Percentiles rank a stretch among this genome's conserved stretches.
Evolutionary conservation across 208 protist species (phyloP).

Genomic region (Naegleria fowleri): DNA sequence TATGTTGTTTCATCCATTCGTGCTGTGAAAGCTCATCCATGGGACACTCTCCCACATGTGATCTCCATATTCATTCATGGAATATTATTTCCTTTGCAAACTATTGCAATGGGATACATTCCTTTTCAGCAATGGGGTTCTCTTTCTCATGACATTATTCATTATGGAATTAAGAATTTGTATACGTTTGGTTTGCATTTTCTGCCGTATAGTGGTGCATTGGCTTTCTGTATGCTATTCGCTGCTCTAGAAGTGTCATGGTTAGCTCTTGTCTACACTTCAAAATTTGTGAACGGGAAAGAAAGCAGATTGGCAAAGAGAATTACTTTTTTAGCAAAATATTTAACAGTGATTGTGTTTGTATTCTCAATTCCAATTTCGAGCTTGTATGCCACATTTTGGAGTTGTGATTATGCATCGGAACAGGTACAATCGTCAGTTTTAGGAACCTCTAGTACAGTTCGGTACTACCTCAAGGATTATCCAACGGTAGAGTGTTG

Average conservation of each 20-base stretch:
- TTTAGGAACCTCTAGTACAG: neutral
- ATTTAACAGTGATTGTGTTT: neutral
- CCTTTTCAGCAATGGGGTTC: neutral
- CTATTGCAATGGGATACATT: neutral
- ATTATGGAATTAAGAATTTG: neutral
- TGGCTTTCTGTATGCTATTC: neutral
- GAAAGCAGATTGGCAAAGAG: neutral
- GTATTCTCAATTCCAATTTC: neutral
- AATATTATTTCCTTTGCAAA: neutral
- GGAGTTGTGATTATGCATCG: neutral
- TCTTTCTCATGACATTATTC: neutral
- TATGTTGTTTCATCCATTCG: neutral
- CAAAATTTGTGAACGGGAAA: neutral
- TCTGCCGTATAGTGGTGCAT: neutral
- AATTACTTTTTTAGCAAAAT: neutral
- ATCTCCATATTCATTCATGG: neutral
- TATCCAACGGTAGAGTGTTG: neutral
- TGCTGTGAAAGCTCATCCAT: neutral
- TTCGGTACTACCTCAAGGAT: neutral
- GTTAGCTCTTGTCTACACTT: neutral
- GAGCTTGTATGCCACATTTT: neutral
- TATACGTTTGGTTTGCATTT: neutral
- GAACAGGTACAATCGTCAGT: neutral
- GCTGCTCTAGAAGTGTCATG: neutral
- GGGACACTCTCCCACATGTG: neutral